Base-by-base conservation (phyloP, 352 stramenopile species). In the Globisporangium iwayamae region DNA sequence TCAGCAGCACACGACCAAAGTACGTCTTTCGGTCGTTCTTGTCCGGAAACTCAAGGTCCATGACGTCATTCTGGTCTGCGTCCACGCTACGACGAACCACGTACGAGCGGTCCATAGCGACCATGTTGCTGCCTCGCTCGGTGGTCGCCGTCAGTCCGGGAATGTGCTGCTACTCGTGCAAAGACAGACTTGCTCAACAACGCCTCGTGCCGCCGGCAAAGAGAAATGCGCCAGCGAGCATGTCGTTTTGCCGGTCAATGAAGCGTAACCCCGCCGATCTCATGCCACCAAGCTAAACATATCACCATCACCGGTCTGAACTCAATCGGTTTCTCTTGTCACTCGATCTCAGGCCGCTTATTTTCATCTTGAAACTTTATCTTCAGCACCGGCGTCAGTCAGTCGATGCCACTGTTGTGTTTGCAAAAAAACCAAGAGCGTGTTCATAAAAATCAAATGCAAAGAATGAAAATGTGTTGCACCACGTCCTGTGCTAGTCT, bases 41-140 rank as follows among this genome's bases (percentile, higher is more conserved):
- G 54, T 78, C 79, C 18, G 85, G 85, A 32, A 78, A 72, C 10
- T 90, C 79, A 16, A 94, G 62, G 60, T 93, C 83, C 5, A 69
- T 56, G 28, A 93, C 71, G 25, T 76, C 75, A 32, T 68, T 72
- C 66, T 92, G 79, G 63, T 92, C 83, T 20, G 67, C 67, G 25
- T 92, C 78, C 48, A 74, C 67, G 45, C 78, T 84, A 30, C 83
- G 81, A n/a, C 83, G 81, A 41, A 92, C 75, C 4, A 65, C 45
- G 62, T 85, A 90, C 25, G 69, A 47, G 41, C 66, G 58, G 54
- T 76, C 69, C 69, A 75, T 75, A 54, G 32, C 8, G 10, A 43
- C 5, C 25, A 7, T 41, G 38, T 36, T 53, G 36, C 5, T 38
- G 11, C 46, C 18, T 52, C 46, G 9, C 20, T 50, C 3, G 43